Conservation (phyloP, 768 basidiomycete genomes). For the Piloderma croceum region DNA sequence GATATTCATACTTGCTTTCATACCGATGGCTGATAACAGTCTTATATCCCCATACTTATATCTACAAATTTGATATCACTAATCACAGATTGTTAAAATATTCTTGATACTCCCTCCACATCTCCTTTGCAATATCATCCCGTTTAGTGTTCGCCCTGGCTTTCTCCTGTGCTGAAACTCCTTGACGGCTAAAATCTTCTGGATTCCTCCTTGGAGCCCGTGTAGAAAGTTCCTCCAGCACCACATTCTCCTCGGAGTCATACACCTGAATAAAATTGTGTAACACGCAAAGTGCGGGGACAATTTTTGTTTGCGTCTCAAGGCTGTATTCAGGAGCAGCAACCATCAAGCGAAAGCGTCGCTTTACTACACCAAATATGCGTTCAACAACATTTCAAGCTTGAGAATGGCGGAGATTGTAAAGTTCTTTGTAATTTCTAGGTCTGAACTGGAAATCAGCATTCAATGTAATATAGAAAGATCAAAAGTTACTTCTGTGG, state of each 20-base stretch:
- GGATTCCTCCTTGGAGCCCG: too few species aligned
- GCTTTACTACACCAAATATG: slow-evolving; percentile 19
- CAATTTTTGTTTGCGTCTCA: slow-evolving; percentile 13
- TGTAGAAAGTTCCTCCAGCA: too few species aligned
- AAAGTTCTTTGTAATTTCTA: slow-evolving; percentile 18
- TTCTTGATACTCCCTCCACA: slow-evolving; percentile 3
- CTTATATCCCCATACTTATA: neutral
- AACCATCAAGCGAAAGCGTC: slow-evolving; percentile 5
- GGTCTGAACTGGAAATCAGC: slow-evolving; percentile 11
- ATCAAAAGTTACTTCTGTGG: slow-evolving; percentile 6
- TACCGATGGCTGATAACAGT: neutral
- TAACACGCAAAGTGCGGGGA: slow-evolving; percentile 12
- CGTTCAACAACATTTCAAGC: slow-evolving; percentile 20
- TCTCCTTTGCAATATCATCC: slow-evolving; percentile 15
- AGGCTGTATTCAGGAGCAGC: slow-evolving; percentile 9
- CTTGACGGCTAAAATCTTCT: neutral
- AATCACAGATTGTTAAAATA: neutral
- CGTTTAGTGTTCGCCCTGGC: slow-evolving; percentile 5
- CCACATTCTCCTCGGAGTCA: slow-evolving; percentile 12
- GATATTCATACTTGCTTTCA: neutral
- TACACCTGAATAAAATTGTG: slow-evolving; percentile 22
- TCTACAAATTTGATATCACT: neutral
- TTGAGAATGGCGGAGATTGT: slow-evolving; percentile 20
- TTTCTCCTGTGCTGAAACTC: slow-evolving; percentile 8
- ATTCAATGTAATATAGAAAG: neutral